Evolutionary conservation across 345 rosid genomes (phyloP).

Genomic region (Balakata baccata): DNA sequence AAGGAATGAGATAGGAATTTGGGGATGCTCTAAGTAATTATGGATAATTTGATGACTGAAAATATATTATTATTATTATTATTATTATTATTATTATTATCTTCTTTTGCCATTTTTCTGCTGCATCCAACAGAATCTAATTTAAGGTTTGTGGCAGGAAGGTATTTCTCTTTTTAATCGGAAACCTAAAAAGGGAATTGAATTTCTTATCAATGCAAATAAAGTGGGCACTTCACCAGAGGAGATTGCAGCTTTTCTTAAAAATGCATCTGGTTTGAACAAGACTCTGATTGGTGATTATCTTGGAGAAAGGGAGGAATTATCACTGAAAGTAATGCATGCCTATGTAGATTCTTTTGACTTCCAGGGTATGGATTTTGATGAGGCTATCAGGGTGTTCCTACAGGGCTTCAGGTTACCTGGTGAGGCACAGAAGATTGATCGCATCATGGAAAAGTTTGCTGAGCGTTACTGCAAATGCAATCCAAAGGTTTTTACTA

Average conservation of each 20-base stretch:
- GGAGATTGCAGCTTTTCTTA: constrained; percentile 89
- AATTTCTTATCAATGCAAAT: constrained; percentile 86
- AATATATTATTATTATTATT: constrained; percentile 11
- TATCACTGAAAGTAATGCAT: constrained; percentile 93
- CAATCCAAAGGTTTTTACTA: constrained; percentile 83
- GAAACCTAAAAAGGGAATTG: constrained; percentile 96
- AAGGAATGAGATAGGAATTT: too few relatives aligned
- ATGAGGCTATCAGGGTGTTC: constrained; percentile 85
- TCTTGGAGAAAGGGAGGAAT: constrained; percentile 96
- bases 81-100: constrained; percentile 6
- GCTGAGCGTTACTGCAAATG: constrained; percentile 97
- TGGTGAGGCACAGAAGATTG: constrained; percentile 99
- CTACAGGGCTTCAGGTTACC: constrained; percentile 93
- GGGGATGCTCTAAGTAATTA: too few relatives aligned
- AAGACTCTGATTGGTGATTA: constrained; percentile 93
- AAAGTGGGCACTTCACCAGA: constrained; percentile 91
- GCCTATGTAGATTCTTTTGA: constrained; percentile 95
- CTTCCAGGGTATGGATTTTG: constrained; percentile 83
- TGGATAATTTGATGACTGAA: too few relatives aligned
- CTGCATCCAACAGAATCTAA: constrained; percentile 36
- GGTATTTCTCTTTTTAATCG: constrained; percentile 97
- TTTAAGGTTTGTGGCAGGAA: constrained; percentile 81
- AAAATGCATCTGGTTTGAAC: constrained; percentile 79
- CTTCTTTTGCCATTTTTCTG: not conserved
- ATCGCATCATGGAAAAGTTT: constrained; percentile 98